Evolutionary conservation across 148 eudicot species (phyloP).

Genomic region (Polygonum maritimum): DNA sequence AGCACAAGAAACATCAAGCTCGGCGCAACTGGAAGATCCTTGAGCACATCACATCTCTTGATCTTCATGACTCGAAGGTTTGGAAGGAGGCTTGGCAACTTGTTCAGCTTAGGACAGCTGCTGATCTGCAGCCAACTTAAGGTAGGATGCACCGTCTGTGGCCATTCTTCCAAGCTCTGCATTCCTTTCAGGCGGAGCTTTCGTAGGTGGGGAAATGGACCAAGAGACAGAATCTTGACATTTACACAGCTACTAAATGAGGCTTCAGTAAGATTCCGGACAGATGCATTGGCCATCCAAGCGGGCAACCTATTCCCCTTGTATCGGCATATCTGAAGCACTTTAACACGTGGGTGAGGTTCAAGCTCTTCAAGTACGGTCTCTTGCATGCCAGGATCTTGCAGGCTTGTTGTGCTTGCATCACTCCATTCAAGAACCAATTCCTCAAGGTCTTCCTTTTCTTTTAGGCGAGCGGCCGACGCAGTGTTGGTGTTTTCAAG

Average conservation of each 20-base stretch:
- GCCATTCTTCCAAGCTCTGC: conserved; percentile 17
- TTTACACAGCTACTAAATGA: conserved; percentile 17
- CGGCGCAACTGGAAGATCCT: conserved; percentile 15
- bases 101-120: conserved; percentile 22
- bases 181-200: conserved; percentile 22
- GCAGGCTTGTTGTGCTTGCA: not conserved
- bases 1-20: not conserved
- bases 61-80: conserved; percentile 17
- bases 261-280: not conserved
- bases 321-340: conserved; percentile 18
- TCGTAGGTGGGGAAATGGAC: conserved; percentile 12
- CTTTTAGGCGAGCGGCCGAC: not conserved
- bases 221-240: conserved; percentile 19
- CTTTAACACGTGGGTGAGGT: conserved; percentile 17
- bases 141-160: not conserved
- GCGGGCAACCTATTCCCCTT: conserved; percentile 10
- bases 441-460: not conserved
- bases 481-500: not conserved
- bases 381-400: conserved; percentile 13
- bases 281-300: not conserved
- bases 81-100: conserved; percentile 12
- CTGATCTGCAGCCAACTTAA: not conserved
- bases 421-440: not conserved
- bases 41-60: conserved; percentile 22
- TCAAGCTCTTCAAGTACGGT: conserved; percentile 21